Conservation (phyloP, 176 grass and related monocot species). For the Oryza glaberrima region DNA sequence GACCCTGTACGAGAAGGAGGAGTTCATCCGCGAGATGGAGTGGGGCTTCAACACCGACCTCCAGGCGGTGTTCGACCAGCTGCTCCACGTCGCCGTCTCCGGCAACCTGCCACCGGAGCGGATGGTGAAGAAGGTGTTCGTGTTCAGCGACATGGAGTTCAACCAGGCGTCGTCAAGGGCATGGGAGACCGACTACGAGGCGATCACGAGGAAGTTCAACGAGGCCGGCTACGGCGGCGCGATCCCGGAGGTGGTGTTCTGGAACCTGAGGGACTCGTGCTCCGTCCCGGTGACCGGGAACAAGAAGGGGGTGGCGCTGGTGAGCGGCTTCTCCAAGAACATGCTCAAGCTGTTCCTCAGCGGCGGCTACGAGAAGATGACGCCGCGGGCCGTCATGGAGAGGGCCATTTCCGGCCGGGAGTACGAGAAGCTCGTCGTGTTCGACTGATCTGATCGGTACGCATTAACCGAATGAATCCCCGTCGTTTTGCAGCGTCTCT, state of each 20-base stretch:
- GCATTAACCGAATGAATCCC: neutral
- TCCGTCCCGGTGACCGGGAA: slow-evolving; percentile 46
- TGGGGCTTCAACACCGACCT: slow-evolving; percentile 58
- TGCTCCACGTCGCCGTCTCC: slow-evolving; percentile 49
- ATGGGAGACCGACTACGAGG: slow-evolving; percentile 76
- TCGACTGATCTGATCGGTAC: slow-evolving; percentile 36
- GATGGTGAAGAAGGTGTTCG: slow-evolving; percentile 59
- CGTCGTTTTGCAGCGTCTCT: neutral
- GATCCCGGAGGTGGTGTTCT: slow-evolving; percentile 76
- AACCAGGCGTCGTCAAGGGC: slow-evolving; percentile 34
- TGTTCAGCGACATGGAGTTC: slow-evolving; percentile 82
- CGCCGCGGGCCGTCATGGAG: slow-evolving; percentile 57
- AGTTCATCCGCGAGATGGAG: slow-evolving; percentile 40
- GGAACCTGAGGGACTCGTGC: slow-evolving; percentile 60
- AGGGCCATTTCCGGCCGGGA: slow-evolving; percentile 48
- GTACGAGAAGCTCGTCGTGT: slow-evolving; percentile 50
- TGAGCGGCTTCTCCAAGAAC: slow-evolving; percentile 77
- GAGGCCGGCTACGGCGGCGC: slow-evolving; percentile 46
- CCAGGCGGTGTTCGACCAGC: slow-evolving; percentile 64
- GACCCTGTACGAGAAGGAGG: slow-evolving; percentile 39
- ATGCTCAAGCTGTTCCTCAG: slow-evolving; percentile 61
- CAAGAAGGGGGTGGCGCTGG: slow-evolving; percentile 55
- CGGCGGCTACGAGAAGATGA: slow-evolving; percentile 17
- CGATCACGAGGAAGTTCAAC: slow-evolving; percentile 54
- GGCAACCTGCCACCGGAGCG: slow-evolving; percentile 37